Percentiles rank a stretch among this genome's conserved stretches.
These are phyloP conservation scores for Violaceomyces palustris DNA, from an alignment of 1,284 basidiomycete genomes.

Conservation along the genomic window DNA sequence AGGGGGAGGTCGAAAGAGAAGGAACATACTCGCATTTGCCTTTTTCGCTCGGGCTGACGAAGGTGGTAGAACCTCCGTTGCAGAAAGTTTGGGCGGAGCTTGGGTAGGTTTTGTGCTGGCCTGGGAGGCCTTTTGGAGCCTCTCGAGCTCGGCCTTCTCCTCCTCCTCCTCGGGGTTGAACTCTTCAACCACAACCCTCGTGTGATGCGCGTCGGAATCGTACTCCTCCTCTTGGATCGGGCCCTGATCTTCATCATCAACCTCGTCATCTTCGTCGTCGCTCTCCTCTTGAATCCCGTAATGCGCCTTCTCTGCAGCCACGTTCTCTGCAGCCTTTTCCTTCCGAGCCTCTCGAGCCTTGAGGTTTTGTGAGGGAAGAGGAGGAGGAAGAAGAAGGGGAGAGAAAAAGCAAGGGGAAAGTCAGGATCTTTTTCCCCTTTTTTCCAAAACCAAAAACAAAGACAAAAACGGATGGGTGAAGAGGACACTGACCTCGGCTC, in stretches of 20 bases:
- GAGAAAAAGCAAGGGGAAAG: neutral
- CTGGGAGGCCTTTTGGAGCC: slow-evolving; percentile 8
- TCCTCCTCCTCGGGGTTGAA: slow-evolving; percentile 32
- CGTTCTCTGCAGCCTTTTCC: slow-evolving; percentile 43
- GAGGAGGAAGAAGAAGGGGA: neutral
- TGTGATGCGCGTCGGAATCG: slow-evolving; percentile 30
- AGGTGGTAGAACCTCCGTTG: slow-evolving; percentile 34
- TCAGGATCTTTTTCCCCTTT: neutral
- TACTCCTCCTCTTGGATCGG: slow-evolving; percentile 19
- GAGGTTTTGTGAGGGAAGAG: too few relatives aligned
- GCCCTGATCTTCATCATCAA: slow-evolving; percentile 11
- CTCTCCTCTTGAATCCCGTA: slow-evolving; percentile 25
- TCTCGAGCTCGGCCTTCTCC: neutral
- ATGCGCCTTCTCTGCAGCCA: slow-evolving; percentile 39
- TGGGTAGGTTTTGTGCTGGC: slow-evolving; percentile 4
- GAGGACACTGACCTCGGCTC: slow-evolving; percentile 19
- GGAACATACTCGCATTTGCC: slow-evolving; percentile 25
- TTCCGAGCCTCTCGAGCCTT: slow-evolving; percentile 31
- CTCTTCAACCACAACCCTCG: slow-evolving; percentile 26
- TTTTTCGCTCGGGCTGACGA: slow-evolving; percentile 33
- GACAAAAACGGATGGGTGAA: too few relatives aligned
- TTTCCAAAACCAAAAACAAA: too few relatives aligned
- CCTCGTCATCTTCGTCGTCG: slow-evolving; percentile 6
- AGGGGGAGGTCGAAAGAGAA: slow-evolving; percentile 7
- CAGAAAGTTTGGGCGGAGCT: slow-evolving; percentile 12